These are phyloP conservation scores for Helicostylum pulchrum DNA, from an alignment of 192 early-diverging fungal species.

Conservation along the genomic window DNA sequence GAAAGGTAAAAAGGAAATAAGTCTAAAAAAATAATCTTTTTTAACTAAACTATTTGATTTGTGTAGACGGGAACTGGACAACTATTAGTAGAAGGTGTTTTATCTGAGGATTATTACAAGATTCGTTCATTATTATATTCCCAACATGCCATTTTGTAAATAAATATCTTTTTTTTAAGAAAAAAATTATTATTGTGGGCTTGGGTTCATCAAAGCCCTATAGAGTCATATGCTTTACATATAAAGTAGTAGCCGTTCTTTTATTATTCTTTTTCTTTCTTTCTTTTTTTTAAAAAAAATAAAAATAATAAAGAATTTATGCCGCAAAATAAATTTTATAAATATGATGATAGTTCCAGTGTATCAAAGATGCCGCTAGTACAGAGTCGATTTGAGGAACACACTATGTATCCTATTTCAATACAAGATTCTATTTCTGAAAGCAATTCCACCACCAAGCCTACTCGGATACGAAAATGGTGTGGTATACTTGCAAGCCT, in stretches of 20 bases:
- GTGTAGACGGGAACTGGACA: constrained; percentile 41
- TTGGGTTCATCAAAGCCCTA: neutral
- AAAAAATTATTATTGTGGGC: neutral
- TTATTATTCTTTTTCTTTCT: neutral
- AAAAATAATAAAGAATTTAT: neutral
- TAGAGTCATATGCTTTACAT: neutral
- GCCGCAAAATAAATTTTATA: too few species aligned
- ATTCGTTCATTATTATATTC: constrained; percentile 67
- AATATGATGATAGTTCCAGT: too few species aligned
- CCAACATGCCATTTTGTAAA: constrained; percentile 70
- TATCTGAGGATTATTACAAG: constrained; percentile 68
- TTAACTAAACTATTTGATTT: neutral
- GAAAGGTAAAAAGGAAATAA: constrained; percentile 44
- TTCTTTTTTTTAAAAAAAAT: neutral
- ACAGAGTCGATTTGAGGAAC: too few species aligned
- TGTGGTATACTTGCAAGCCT: too few species aligned
- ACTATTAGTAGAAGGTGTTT: constrained; percentile 57
- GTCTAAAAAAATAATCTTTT: neutral
- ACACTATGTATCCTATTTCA: too few species aligned
- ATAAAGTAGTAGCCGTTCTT: neutral
- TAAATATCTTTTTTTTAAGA: neutral
- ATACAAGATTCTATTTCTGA: too few species aligned
- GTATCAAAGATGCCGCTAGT: too few species aligned
- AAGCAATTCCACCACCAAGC: too few species aligned
- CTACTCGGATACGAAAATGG: too few species aligned